Percentiles rank a stretch among this genome's conserved stretches.
These are phyloP conservation scores for Colletotrichum nymphaeae DNA, from an alignment of 2,329 filamentous ascomycete genomes.

Conservation along the genomic window DNA sequence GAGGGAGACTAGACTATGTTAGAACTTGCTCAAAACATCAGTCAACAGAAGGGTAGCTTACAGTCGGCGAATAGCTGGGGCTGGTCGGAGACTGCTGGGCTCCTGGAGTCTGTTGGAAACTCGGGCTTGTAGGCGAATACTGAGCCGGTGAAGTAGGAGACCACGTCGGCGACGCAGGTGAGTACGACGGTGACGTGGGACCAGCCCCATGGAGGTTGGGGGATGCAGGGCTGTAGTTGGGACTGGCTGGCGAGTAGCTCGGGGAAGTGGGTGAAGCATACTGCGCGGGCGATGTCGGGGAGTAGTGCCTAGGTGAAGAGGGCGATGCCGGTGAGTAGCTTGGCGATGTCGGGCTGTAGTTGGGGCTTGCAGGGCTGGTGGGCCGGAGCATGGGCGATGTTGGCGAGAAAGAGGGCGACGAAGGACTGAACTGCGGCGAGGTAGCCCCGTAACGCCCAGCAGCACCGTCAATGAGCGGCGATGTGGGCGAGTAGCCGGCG, in stretches of 20 bases:
- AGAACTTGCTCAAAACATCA: slow-evolving; percentile 33
- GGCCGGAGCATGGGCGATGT: slow-evolving; percentile 69
- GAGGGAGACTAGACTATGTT: slow-evolving; percentile 55
- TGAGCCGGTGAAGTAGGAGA: slow-evolving; percentile 78
- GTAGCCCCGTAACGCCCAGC: slow-evolving; percentile 61
- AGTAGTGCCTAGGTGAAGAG: slow-evolving; percentile 67
- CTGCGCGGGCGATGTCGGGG: slow-evolving; percentile 76
- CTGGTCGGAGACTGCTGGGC: slow-evolving; percentile 72
- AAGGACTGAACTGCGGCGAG: slow-evolving; percentile 72
- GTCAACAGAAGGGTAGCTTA: slow-evolving; percentile 42
- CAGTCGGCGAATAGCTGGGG: slow-evolving; percentile 77
- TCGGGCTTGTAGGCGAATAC: slow-evolving; percentile 73
- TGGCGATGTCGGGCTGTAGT: slow-evolving; percentile 74
- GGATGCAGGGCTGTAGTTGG: slow-evolving; percentile 78
- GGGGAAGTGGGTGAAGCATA: slow-evolving; percentile 83
- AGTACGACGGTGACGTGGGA: slow-evolving; percentile 70
- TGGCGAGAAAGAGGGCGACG: slow-evolving; percentile 72
- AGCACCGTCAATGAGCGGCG: slow-evolving; percentile 70
- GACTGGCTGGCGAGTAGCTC: slow-evolving; percentile 77
- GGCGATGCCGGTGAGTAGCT: slow-evolving; percentile 74
- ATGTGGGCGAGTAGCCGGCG: slow-evolving; percentile 81
- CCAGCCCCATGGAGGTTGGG: slow-evolving; percentile 60
- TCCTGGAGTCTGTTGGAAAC: slow-evolving; percentile 66
- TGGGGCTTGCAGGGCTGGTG: slow-evolving; percentile 67
- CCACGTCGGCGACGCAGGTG: slow-evolving; percentile 79